Percentiles rank a stretch among this genome's conserved stretches.
Evolutionary conservation across 2,329 filamentous ascomycete species (phyloP).

Genomic region (Clonostachys rhizophaga): DNA sequence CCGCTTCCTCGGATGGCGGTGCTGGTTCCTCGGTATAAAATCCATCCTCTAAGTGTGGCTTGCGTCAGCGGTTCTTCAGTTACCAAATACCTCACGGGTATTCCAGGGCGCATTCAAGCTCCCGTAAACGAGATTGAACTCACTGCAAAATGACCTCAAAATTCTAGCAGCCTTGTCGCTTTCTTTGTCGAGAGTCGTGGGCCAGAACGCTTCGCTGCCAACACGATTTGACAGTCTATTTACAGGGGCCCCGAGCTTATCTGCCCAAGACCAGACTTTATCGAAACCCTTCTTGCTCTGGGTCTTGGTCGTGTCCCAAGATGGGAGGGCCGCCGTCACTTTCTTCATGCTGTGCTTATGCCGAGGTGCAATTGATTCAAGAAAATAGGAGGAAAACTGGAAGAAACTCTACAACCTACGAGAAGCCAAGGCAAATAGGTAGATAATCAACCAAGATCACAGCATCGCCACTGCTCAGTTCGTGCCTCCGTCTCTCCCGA

Average conservation of each 20-base stretch:
- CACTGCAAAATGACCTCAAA: constrained; percentile 78
- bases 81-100: constrained; percentile 6
- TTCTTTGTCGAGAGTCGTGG: constrained; percentile 79
- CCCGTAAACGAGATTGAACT: constrained; percentile 15
- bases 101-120: background rate
- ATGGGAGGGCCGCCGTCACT: constrained; percentile 22
- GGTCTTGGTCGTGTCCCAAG: constrained; percentile 51
- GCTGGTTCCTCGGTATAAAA: constrained; percentile 35
- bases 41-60: constrained; percentile 37
- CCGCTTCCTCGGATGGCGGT: constrained; percentile 13
- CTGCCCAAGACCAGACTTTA: constrained; percentile 56
- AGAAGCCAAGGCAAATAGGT: too few relatives aligned
- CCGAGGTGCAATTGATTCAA: too few relatives aligned
- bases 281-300: constrained; percentile 65
- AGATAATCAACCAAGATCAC: too few relatives aligned
- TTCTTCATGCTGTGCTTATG: constrained; percentile 22
- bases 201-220: constrained; percentile 79
- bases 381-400: too few relatives aligned
- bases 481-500: too few relatives aligned
- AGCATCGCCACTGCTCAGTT: too few relatives aligned
- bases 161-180: constrained; percentile 86
- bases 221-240: constrained; percentile 78
- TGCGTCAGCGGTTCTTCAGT: background rate
- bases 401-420: too few relatives aligned
- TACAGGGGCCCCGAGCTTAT: constrained; percentile 62